Conservation (phyloP, 2,329 filamentous ascomycete genomes). For the Helminthosporium solani region DNA sequence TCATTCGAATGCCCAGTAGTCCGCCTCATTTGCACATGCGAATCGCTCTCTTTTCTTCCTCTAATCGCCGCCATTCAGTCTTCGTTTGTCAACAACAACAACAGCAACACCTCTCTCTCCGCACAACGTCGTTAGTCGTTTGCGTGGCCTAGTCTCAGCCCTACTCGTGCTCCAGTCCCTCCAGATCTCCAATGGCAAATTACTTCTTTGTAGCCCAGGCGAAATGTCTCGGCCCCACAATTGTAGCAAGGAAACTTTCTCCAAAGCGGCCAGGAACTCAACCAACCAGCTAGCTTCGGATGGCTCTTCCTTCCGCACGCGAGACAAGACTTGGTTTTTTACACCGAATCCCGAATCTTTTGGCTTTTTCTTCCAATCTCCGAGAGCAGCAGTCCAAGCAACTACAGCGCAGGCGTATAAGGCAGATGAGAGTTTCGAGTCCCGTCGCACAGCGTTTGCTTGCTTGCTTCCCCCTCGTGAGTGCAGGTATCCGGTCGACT, state of each 20-base stretch:
- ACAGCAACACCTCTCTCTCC: not conserved
- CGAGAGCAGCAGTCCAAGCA: not conserved
- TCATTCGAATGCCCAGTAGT: constrained; percentile 37
- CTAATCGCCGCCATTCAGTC: no score
- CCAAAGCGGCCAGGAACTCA: no score
- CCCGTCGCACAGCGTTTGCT: not conserved
- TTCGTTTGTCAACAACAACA: constrained; percentile 24
- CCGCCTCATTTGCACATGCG: constrained; percentile 38
- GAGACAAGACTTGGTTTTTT: no score
- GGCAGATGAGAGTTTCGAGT: not conserved
- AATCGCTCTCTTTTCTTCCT: constrained; percentile 45
- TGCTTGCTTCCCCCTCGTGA: not conserved
- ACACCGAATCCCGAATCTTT: no score
- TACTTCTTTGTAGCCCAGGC: not conserved
- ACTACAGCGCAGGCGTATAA: not conserved
- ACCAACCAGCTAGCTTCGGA: no score
- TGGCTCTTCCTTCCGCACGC: no score
- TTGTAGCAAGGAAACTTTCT: not conserved
- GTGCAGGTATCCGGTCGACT: constrained; percentile 1
- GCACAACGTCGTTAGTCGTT: not conserved
- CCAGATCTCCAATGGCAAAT: not conserved
- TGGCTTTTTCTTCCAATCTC: no score
- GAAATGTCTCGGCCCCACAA: constrained; percentile 8
- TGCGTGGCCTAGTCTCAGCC: not conserved
- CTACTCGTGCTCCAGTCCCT: not conserved